Evolutionary conservation across 495 filamentous ascomycete species (phyloP).

Genomic region (Evansstolkia leycettana): DNA sequence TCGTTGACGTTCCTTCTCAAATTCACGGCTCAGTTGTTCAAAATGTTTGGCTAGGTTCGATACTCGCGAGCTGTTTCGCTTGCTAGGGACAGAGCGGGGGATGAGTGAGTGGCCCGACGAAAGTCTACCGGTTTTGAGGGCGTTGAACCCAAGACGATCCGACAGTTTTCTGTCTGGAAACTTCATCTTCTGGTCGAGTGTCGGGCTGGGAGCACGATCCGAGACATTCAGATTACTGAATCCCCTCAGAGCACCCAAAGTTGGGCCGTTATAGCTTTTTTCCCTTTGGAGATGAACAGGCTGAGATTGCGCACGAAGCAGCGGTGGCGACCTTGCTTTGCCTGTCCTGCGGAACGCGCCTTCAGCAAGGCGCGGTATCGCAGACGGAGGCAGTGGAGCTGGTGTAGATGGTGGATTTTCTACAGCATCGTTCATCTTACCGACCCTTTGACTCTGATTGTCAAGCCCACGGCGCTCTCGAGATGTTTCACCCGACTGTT

Average conservation of each 20-base stretch:
- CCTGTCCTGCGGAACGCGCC: conserved; percentile 24
- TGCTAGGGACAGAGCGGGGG: conserved; percentile 66
- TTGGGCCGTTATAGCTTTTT: conserved; percentile 7
- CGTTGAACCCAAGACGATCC: conserved; percentile 48
- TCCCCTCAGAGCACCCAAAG: conserved; percentile 13
- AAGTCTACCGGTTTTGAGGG: conserved; percentile 49
- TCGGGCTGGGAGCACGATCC: conserved; percentile 10
- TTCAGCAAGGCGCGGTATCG: conserved; percentile 40
- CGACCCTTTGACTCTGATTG: neutral
- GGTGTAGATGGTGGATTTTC: conserved; percentile 13
- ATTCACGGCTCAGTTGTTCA: conserved; percentile 90
- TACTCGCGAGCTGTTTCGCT: conserved; percentile 59
- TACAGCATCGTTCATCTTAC: conserved; percentile 1
- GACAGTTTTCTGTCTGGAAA: conserved; percentile 59
- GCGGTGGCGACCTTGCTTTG: conserved; percentile 46
- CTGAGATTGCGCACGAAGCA: conserved; percentile 61
- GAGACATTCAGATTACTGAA: conserved; percentile 10
- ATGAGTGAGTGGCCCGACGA: conserved; percentile 62
- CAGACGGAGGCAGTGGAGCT: conserved; percentile 22
- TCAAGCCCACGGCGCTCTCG: conserved; percentile 1
- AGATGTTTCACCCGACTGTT: conserved; percentile 3
- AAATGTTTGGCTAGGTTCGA: conserved; percentile 87
- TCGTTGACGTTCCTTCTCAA: conserved; percentile 84
- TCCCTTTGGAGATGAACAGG: conserved; percentile 36
- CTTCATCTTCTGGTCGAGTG: conserved; percentile 19